Percentiles rank a stretch among this genome's conserved stretches.
Evolutionary conservation across 495 filamentous ascomycete genomes (phyloP).

Genomic region (Hypomontagnella monticulosa): DNA sequence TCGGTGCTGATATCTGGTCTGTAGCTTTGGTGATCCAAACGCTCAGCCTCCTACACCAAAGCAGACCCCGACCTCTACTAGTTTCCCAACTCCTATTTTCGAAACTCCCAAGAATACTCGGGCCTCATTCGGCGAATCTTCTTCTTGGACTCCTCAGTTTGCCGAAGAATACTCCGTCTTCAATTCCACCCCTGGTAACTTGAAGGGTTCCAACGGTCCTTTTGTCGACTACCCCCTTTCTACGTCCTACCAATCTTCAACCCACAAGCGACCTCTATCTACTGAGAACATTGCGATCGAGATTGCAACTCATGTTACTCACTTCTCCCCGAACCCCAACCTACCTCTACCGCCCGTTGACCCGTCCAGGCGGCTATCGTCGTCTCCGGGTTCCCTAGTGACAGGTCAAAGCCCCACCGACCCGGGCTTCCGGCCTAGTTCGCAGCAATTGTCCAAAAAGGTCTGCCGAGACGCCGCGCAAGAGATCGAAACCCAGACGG

Average conservation of each 20-base stretch:
- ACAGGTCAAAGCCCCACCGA: constrained; percentile 42
- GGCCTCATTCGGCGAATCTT: constrained; percentile 58
- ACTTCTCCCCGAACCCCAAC: constrained; percentile 63
- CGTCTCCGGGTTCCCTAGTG: constrained; percentile 64
- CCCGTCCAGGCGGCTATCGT: constrained; percentile 63
- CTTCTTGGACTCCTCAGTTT: constrained; percentile 64
- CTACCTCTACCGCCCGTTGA: constrained; percentile 66
- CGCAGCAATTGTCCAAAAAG: constrained; percentile 51
- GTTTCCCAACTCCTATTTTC: constrained; percentile 70
- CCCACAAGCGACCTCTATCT: constrained; percentile 53
- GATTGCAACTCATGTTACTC: constrained; percentile 67
- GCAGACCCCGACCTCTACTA: constrained; percentile 73
- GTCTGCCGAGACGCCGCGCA: constrained; percentile 49
- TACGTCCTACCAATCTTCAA: constrained; percentile 46
- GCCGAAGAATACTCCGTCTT: constrained; percentile 68
- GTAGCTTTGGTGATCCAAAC: constrained; percentile 80
- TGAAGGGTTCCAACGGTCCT: constrained; percentile 52
- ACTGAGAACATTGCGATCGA: constrained; percentile 52
- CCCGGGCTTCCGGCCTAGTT: constrained; percentile 30
- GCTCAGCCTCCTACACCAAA: constrained; percentile 81
- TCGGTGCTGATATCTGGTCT: constrained; percentile 44
- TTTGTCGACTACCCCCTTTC: constrained; percentile 53
- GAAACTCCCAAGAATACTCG: constrained; percentile 69
- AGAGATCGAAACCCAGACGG: constrained; percentile 55
- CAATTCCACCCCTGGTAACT: constrained; percentile 63